Conservation (phyloP, 1,139 yeast genomes). For the Hemisphaericaspora lyxosophila region DNA sequence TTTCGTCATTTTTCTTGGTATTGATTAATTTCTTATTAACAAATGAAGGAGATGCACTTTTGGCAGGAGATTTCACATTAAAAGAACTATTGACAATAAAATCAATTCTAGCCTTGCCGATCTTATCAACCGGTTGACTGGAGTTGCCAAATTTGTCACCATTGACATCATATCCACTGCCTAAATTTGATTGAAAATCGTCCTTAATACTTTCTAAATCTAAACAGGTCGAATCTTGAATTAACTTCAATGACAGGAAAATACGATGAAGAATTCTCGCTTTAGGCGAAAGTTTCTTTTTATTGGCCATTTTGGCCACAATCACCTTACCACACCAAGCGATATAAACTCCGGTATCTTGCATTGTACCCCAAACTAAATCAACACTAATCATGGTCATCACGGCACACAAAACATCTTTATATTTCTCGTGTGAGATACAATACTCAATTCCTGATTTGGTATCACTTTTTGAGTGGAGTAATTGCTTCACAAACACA, state of each 20-base stretch:
- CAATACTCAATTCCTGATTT: slow-evolving; percentile 49
- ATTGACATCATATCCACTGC: slow-evolving; percentile 40
- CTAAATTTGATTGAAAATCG: slow-evolving; percentile 32
- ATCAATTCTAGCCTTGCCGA: slow-evolving; percentile 44
- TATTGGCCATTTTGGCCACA: slow-evolving; percentile 61
- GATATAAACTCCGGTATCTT: slow-evolving; percentile 74
- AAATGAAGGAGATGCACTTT: slow-evolving; percentile 40
- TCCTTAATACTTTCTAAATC: slow-evolving; percentile 43
- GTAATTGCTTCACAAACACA: slow-evolving; percentile 55
- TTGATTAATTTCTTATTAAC: slow-evolving; percentile 45
- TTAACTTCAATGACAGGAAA: slow-evolving; percentile 68
- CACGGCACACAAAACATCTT: slow-evolving; percentile 81
- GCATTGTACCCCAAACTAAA: slow-evolving; percentile 90
- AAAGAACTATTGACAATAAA: slow-evolving; percentile 40
- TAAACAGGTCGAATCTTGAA: slow-evolving; percentile 72
- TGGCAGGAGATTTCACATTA: slow-evolving; percentile 9
- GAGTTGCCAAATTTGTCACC: slow-evolving; percentile 33
- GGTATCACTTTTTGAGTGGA: slow-evolving; percentile 35
- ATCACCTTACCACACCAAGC: slow-evolving; percentile 77
- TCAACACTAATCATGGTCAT: slow-evolving; percentile 87
- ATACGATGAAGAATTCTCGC: slow-evolving; percentile 78
- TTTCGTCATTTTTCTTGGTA: slow-evolving; percentile 49
- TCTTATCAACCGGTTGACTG: background rate
- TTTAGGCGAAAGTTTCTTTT: slow-evolving; percentile 70
- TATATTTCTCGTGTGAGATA: slow-evolving; percentile 66